Evolutionary conservation across 176 grass and related monocot species (phyloP), one percentile per base, ranked within the genome.

Genomic region (Coix lacrymajobi): DNA sequence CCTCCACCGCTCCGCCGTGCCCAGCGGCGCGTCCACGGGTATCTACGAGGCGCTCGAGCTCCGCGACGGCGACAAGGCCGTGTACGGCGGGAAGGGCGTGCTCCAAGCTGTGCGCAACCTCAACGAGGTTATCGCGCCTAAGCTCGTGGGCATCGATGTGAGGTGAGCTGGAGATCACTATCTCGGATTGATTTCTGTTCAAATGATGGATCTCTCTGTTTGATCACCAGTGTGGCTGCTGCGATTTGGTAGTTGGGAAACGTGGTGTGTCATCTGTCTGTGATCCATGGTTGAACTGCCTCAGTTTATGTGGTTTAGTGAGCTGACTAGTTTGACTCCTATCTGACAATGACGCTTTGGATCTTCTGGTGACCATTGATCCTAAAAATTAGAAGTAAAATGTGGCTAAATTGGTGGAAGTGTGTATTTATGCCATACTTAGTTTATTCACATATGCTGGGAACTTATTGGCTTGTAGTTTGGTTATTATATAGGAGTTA

Each of bases 11-110:
- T 96, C 96, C 67, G 96, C 91, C 17, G 93, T 99, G 54, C 93
- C 96, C 68, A 99, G 96, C 77, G 96, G 93, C 15, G 93, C 96
- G 10, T 99, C 96, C 52, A 96, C 93, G 28, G 96, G 96, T 28
- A 99, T 99, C 84, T 96, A 96, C 83, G 96, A 96, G 87, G 91
- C 96, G 22, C 91, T 99, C 3, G 96, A 96, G 93, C 86, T 99
- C 49, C 90, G 93, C 31, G 91, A 99, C 28, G 96, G 96, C 19
- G 93, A 96, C 82, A 92, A 81, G 87, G 78, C 75, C 69, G 85
- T 96, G 29, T 99, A 96, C 81, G 96, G 93, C 15, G 96, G 96
- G 14, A 99, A 96, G 79, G 96, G 93, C 39, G 96, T 99, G 77
- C 96, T 96, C 33, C 81, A 51, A 17, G 96, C 96, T 38, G 96